Conservation (phyloP, 2,329 filamentous ascomycete genomes). For the Aspergillus japonicus region DNA sequence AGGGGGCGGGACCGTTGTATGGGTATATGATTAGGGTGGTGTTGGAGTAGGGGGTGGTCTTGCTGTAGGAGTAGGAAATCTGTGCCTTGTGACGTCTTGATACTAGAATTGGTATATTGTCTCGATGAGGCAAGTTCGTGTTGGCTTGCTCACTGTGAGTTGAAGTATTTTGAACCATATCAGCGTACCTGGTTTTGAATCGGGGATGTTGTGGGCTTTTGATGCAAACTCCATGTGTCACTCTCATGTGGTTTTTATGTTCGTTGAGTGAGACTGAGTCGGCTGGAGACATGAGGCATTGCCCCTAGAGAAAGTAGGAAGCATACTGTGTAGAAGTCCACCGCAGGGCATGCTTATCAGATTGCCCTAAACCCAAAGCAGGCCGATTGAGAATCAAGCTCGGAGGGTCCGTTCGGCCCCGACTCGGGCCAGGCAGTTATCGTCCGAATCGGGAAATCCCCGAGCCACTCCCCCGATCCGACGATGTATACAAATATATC, state of each 20-base stretch:
- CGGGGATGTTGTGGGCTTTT: too few species aligned
- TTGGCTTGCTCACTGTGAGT: too few species aligned
- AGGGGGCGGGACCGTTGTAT: neutral
- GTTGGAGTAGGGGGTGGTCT: neutral
- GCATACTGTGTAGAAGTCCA: too few species aligned
- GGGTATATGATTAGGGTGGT: neutral
- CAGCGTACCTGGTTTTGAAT: too few species aligned
- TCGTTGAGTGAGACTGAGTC: too few species aligned
- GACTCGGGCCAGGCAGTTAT: neutral
- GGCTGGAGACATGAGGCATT: neutral
- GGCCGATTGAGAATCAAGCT: neutral
- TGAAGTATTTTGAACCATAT: too few species aligned
- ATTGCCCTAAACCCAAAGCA: neutral
- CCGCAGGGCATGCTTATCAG: neutral
- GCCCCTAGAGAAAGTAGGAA: neutral
- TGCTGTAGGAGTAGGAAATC: accelerated
- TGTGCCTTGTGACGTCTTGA: too few species aligned
- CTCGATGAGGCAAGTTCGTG: too few species aligned
- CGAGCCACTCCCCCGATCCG: neutral
- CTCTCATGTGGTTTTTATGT: too few species aligned
- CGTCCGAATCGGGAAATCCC: neutral
- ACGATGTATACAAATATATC: neutral
- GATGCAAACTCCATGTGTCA: too few species aligned
- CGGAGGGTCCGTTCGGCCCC: neutral
- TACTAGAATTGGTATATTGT: too few species aligned